Evolutionary conservation across 805 yeast genomes (phyloP).

Genomic region (Clavispora vitiphila): DNA sequence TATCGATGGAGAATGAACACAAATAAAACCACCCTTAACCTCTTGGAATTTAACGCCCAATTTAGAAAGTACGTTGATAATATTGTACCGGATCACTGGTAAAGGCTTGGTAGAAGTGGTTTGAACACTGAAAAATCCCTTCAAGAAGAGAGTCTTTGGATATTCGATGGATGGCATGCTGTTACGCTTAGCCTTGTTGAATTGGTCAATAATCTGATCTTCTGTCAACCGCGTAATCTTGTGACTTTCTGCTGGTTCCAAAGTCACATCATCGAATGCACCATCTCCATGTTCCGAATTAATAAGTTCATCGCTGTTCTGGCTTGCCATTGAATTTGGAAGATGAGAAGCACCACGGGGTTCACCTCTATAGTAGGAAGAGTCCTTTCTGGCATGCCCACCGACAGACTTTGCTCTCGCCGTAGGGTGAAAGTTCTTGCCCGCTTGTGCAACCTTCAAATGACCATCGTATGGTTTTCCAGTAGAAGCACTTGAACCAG

Average conservation of each 20-base stretch:
- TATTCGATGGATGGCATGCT: conserved; percentile 92
- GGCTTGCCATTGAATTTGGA: conserved; percentile 36
- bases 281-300: conserved; percentile 34
- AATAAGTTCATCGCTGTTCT: conserved; percentile 42
- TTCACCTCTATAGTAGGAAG: conserved; percentile 25
- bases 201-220: conserved; percentile 38
- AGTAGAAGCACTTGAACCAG: neutral
- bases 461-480: conserved; percentile 5
- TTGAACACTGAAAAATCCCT: conserved; percentile 92
- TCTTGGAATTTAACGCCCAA: conserved; percentile 80
- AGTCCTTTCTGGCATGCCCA: conserved; percentile 64
- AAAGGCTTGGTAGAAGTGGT: conserved; percentile 91
- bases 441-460: conserved; percentile 1
- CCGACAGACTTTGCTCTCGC: conserved; percentile 87
- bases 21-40: conserved; percentile 90
- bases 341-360: conserved; percentile 37
- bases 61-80: conserved; percentile 68
- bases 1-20: conserved; percentile 61
- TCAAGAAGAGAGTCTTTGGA: conserved; percentile 84
- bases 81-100: conserved; percentile 80
- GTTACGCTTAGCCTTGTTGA: conserved; percentile 58
- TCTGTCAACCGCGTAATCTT: conserved; percentile 35
- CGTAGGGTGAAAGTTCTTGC: conserved; percentile 58
- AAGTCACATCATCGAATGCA: conserved; percentile 54
- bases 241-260: conserved; percentile 30